Conservation (phyloP, 129 eudicot genomes). For the Pulicaria dysenterica region DNA sequence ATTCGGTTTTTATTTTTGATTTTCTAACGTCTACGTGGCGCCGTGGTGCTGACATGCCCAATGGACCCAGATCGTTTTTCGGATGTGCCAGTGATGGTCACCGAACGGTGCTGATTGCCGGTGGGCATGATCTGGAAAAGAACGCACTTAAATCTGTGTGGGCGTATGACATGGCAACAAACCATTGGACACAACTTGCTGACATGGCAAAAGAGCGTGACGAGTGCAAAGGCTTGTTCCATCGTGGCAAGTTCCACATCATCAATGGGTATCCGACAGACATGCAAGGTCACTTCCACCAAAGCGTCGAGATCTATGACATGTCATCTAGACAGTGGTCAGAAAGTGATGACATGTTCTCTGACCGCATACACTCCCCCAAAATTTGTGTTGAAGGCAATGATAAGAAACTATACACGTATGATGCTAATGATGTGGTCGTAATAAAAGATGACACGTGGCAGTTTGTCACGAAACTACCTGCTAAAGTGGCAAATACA, state of each 20-base stretch:
- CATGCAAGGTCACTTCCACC: slow-evolving; percentile 52
- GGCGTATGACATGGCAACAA: slow-evolving; percentile 51
- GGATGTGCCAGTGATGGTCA: slow-evolving; percentile 53
- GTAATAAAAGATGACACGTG: slow-evolving; percentile 32
- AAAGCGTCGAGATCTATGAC: slow-evolving; percentile 48
- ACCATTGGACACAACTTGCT: slow-evolving; percentile 51
- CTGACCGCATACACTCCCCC: background rate
- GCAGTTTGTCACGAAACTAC: slow-evolving; percentile 48
- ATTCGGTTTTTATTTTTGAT: slow-evolving; percentile 49
- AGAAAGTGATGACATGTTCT: slow-evolving; percentile 34
- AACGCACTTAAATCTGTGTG: slow-evolving; percentile 59
- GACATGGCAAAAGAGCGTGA: slow-evolving; percentile 68
- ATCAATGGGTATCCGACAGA: slow-evolving; percentile 59
- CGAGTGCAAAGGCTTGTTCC: slow-evolving; percentile 53
- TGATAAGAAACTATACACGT: slow-evolving; percentile 36
- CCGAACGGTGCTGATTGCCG: slow-evolving; percentile 58
- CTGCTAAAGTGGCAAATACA: slow-evolving; percentile 32
- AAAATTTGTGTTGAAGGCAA: slow-evolving; percentile 36
- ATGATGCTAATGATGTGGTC: slow-evolving; percentile 28
- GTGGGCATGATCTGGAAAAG: slow-evolving; percentile 67
- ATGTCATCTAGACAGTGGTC: slow-evolving; percentile 44
- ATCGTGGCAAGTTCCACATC: slow-evolving; percentile 64
- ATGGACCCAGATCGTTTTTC: slow-evolving; percentile 51
- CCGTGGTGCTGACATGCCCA: slow-evolving; percentile 62
- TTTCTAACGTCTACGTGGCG: slow-evolving; percentile 64